These are phyloP conservation scores for Ophiocordyceps sinensis DNA, from an alignment of 2,329 filamentous ascomycete genomes.

Conservation along the genomic window DNA sequence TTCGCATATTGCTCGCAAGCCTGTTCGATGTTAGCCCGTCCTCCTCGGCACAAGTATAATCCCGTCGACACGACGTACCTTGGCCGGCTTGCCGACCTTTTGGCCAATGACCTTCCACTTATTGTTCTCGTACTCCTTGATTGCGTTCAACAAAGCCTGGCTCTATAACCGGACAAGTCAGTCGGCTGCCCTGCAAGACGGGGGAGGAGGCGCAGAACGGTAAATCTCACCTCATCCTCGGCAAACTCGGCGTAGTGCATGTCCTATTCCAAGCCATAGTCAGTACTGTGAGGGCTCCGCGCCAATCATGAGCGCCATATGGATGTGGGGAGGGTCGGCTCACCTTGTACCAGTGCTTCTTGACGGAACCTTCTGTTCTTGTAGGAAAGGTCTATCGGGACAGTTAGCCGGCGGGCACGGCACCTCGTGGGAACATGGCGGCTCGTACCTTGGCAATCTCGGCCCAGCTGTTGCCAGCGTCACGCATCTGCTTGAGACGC, in stretches of 20 bases:
- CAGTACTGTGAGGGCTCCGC: background rate
- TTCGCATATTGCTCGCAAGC: conserved; percentile 74
- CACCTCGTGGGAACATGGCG: background rate
- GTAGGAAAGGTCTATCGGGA: conserved; percentile 64
- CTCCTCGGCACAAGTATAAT: background rate
- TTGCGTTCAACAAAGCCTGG: conserved; percentile 71
- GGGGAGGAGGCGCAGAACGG: conserved; percentile 7
- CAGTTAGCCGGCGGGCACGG: background rate
- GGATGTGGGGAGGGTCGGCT: conserved; percentile 7
- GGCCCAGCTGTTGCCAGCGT: conserved; percentile 87
- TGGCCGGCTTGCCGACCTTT: conserved; percentile 95
- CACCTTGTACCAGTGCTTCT: conserved; percentile 99
- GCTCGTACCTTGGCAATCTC: conserved; percentile 92
- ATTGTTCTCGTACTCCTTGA: conserved; percentile 97
- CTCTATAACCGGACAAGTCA: conserved; percentile 33
- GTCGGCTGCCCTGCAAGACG: conserved; percentile 4
- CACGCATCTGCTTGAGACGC: conserved; percentile 83
- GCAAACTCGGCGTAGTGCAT: conserved; percentile 99
- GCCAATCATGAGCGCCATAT: background rate
- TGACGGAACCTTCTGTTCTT: conserved; percentile 91
- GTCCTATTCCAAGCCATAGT: conserved; percentile 40
- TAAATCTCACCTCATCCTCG: conserved; percentile 68
- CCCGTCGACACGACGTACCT: conserved; percentile 29
- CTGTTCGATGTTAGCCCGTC: conserved; percentile 8
- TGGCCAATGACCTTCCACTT: conserved; percentile 97